Evolutionary conservation across 2,329 filamentous ascomycete species (phyloP), one percentile per base, ranked within the genome.

Genomic region (Graphilbum sp.): DNA sequence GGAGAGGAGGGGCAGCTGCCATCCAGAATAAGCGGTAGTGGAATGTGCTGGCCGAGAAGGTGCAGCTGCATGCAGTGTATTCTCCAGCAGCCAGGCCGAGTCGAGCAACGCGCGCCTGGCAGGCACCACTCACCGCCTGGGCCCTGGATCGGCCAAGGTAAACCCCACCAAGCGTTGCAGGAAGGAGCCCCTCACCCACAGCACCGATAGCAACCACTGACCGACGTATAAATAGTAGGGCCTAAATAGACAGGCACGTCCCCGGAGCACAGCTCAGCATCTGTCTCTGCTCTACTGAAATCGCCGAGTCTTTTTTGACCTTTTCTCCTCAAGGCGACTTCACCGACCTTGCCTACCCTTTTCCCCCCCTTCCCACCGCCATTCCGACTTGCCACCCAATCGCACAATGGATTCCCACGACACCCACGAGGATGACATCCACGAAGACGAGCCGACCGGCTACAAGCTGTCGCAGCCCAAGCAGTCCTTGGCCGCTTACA

Each of bases 391-490:
- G n/a, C n/a, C n/a, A n/a, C n/a, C 27, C 8, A 9, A n/a, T 12
- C 5, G 8, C 8, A 9, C 27, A 12, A 84, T 84, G 79, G 67
- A 76, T 49, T 70, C 13, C 13, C 11, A 24, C 21, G 11, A 11
- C 6, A 11, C 75, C 51, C 65, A 83, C 30, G 41, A 45, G 12
- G 85, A 94, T 45, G 88, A 96, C 54, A 75, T 88, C 49, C 68
- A 81, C 60, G 79, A 85, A 46, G 82, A 90, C 66, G 72, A 79
- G 64, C 95, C 87, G 48, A 79, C 87, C 64, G 88, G 88, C 57
- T 96, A 95, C 79, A 95, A 92, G 75, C 81, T 95, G 56, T 87
- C 85, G 49, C 85, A 95, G 74, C 71, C 71, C 45, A 95, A 95
- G 79, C 94, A 96, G 74, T 92, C 84, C 51, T 71, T 98, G 54